A percentile compares a stretch with the other conserved stretches of the same genome.
Evolutionary conservation across 1,284 basidiomycete genomes (phyloP).

Genomic region (Wolfiporia cocos): DNA sequence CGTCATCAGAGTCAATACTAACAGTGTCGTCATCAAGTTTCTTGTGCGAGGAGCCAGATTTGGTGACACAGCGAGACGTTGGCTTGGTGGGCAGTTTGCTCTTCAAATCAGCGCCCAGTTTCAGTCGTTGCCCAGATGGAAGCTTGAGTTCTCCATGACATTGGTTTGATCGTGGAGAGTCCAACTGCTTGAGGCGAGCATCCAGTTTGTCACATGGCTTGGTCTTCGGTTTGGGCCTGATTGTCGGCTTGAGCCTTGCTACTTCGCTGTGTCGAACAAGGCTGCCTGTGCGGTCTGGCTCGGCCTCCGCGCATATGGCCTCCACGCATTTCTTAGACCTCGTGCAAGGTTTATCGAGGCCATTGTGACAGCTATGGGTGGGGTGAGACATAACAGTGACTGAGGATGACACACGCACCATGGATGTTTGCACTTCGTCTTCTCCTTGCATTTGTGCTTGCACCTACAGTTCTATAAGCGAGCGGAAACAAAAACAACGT

Average conservation of each 20-base stretch:
- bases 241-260: conserved; percentile 13
- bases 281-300: not conserved
- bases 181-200: conserved; percentile 33
- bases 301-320: conserved; percentile 18
- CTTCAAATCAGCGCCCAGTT: conserved; percentile 33
- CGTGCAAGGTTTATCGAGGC: conserved; percentile 46
- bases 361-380: conserved; percentile 59
- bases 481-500: not conserved
- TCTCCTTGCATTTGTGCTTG: conserved; percentile 77
- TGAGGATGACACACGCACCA: conserved; percentile 43
- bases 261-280: not conserved
- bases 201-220: conserved; percentile 22
- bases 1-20: too few species aligned
- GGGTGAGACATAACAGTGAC: not conserved
- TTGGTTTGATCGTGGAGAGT: conserved; percentile 41
- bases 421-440: conserved; percentile 63
- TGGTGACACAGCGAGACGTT: too few species aligned
- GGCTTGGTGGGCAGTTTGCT: too few species aligned
- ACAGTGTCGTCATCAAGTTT: too few species aligned
- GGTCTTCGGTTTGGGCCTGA: conserved; percentile 10
- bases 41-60: too few species aligned
- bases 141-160: conserved; percentile 36
- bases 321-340: conserved; percentile 28
- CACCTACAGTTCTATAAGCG: conserved; percentile 41
- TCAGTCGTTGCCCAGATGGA: conserved; percentile 38